Evolutionary conservation across 768 basidiomycete species (phyloP).

Genomic region (Boletales sp.): DNA sequence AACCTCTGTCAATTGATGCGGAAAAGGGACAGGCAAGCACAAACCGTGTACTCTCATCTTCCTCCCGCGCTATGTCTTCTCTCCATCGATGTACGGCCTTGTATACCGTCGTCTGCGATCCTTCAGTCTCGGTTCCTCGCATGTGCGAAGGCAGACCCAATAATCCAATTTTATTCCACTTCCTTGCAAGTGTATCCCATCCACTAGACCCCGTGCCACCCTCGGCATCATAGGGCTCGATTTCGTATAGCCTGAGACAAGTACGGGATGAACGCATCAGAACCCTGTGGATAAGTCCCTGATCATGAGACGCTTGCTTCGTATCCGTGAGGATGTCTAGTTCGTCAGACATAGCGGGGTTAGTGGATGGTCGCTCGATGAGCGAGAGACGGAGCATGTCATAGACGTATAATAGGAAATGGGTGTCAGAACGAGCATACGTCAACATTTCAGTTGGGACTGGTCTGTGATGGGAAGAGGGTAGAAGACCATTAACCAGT

Average conservation of each 20-base stretch:
- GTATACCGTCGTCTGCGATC: slow-evolving; percentile 60
- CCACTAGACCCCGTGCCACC: slow-evolving; percentile 64
- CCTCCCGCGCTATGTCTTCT: slow-evolving; percentile 70
- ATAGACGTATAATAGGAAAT: slow-evolving; percentile 90
- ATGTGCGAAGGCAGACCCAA: slow-evolving; percentile 14
- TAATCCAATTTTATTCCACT: slow-evolving; percentile 73
- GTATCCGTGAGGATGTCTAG: not conserved
- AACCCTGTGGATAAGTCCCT: slow-evolving; percentile 55
- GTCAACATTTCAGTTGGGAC: slow-evolving; percentile 83
- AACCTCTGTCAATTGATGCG: not conserved
- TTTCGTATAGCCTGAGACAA: slow-evolving; percentile 64
- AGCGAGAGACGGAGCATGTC: slow-evolving; percentile 87
- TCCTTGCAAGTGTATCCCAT: slow-evolving; percentile 74
- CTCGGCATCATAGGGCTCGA: slow-evolving; percentile 65
- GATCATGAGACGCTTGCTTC: slow-evolving; percentile 19
- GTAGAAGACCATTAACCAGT: not conserved
- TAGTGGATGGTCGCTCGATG: slow-evolving; percentile 55
- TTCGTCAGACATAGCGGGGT: slow-evolving; percentile 21
- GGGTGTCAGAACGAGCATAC: slow-evolving; percentile 95
- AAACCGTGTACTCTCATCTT: slow-evolving; percentile 83
- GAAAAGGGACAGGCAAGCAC: slow-evolving; percentile 17
- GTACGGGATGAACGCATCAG: slow-evolving; percentile 75
- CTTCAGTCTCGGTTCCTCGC: slow-evolving; percentile 34
- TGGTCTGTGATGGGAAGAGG: slow-evolving; percentile 42
- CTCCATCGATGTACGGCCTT: slow-evolving; percentile 78